Evolutionary conservation across 352 stramenopile genomes (phyloP), one percentile per base, ranked within the genome.

Genomic region (Globisporangium okanoganense): DNA sequence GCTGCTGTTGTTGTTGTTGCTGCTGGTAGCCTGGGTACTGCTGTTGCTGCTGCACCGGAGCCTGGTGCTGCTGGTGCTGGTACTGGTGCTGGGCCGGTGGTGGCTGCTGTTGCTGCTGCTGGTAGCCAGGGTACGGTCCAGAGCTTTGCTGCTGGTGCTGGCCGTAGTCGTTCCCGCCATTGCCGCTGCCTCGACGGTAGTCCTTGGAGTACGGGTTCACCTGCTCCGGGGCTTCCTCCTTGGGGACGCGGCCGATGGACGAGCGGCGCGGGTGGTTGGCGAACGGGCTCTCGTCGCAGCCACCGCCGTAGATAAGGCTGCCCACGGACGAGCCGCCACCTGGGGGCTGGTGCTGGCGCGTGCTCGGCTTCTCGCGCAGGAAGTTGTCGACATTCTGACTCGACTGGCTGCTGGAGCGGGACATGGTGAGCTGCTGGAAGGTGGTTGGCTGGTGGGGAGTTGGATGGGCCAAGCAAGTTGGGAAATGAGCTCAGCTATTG

Each of bases 301-400:
- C 72, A 22, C 83, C 84, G 29, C 85, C 83, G 45, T 65, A 94
- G 63, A 95, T 92, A 48, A 93, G 67, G 38, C 75, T 92, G 18
- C 86, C 85, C 14, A 90, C 72, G 14, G 70, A 82, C 7, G 85
- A 95, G 61, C 73, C 70, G 41, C 85, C 85, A 58, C 86, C 85
- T 14, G 86, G 83, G 13, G 85, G 79, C 2, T 75, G 67, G 58
- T 94, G 85, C 36, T 87, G 71, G 14, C 83, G 81, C 44, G 83
- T 93, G 70, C 83, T 90, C 54, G 83, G 72, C 73, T 87, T 87
- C n/a, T 88, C 78, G 18, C 73, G 62, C 31, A 90, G 61, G 38
- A 92, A 90, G 66, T 93, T 92, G 73, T 93, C 80, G 31, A 87
- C 67, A 64, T 92, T 94, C 62, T 91, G 82, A 22, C 78, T 90